Evolutionary conservation across 225 moss, liverwort and hornwort species (phyloP).

Genomic region (Pseudisothecium myosuroides): DNA sequence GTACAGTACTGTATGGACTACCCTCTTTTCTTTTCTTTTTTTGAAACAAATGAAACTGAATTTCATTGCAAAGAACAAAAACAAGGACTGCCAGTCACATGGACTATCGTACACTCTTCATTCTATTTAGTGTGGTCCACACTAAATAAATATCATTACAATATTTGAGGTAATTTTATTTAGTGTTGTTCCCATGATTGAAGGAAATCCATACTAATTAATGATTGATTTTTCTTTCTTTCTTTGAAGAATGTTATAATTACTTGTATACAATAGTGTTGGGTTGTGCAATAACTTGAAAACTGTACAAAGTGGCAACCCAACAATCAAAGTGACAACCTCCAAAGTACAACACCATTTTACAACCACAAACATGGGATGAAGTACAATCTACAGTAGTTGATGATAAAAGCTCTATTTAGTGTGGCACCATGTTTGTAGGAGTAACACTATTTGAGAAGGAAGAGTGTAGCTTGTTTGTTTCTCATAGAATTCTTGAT

Average conservation of each 20-base stretch:
- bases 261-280: neutral
- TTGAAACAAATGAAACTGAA: too few relatives aligned
- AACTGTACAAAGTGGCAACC: rapidly evolving
- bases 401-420: neutral
- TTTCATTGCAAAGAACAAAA: too few relatives aligned
- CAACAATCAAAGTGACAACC: neutral
- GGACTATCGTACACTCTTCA: neutral
- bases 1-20: too few relatives aligned
- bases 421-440: neutral
- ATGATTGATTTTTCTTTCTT: too few relatives aligned
- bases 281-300: neutral
- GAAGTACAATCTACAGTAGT: neutral
- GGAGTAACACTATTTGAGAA: neutral
- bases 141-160: neutral
- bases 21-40: too few relatives aligned
- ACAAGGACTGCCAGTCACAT: too few relatives aligned
- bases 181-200: neutral
- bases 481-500: neutral
- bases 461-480: neutral
- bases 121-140: neutral
- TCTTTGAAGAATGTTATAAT: too few relatives aligned
- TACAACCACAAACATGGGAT: rapidly evolving
- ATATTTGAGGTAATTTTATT: neutral
- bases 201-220: neutral
- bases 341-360: neutral